Conservation (phyloP, 306 rosid genomes). For the Neltuma alba region DNA sequence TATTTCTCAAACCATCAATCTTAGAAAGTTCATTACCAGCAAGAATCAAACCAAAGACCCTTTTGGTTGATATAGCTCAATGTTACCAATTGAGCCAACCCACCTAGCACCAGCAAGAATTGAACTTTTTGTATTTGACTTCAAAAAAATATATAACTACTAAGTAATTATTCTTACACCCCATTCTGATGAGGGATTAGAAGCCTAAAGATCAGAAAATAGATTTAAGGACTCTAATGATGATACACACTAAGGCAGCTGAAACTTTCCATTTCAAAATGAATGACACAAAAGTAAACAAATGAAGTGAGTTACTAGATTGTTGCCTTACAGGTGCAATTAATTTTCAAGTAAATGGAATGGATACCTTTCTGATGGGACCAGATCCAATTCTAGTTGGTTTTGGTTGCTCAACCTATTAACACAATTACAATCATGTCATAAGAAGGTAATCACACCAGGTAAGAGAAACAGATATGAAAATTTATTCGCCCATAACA, state of each 20-base stretch:
- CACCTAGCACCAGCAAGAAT: background rate
- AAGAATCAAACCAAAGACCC: background rate
- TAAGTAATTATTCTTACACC: conserved; percentile 7
- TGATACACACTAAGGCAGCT: conserved; percentile 1
- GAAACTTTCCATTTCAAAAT: background rate
- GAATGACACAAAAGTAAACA: conserved; percentile 26
- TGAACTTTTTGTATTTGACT: background rate
- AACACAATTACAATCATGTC: conserved; percentile 36
- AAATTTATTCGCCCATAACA: conserved; percentile 21
- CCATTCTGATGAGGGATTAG: background rate
- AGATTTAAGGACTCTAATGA: background rate
- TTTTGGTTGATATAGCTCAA: background rate
- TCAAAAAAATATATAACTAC: background rate
- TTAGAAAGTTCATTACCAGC: background rate
- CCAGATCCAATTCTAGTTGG: conserved; percentile 75
- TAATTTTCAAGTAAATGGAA: conserved; percentile 18
- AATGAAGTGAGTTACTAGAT: conserved; percentile 11
- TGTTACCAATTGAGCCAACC: background rate
- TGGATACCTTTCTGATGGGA: conserved; percentile 72
- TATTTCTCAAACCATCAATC: background rate
- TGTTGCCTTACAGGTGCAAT: conserved; percentile 16
- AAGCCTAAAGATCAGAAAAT: conserved; percentile 11
- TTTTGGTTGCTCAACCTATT: conserved; percentile 71
- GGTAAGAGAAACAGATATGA: conserved; percentile 10
- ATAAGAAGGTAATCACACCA: conserved; percentile 19